phyloP scores from a whole-genome alignment of 2,329 filamentous ascomycete genomes.

The Thermoascus crustaceus region DNA sequence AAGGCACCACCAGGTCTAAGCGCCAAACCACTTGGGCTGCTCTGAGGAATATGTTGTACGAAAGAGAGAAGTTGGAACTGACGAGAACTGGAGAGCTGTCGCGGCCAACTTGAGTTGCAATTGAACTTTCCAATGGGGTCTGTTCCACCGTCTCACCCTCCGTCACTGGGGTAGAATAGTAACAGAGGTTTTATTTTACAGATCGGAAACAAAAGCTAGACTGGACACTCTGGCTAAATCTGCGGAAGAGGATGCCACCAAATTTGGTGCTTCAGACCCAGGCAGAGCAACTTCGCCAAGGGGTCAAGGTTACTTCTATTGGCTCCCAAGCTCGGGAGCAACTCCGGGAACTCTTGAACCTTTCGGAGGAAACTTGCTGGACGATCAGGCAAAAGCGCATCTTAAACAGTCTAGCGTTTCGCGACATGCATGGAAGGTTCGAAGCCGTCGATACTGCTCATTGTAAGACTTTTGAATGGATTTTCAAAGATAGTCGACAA shows the following conservation, averaged over 20 bases:
- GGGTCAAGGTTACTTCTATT: not conserved
- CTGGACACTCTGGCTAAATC: not conserved
- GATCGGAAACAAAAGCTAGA: not conserved
- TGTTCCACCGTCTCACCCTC: not conserved
- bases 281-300: not conserved
- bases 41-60: not conserved
- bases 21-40: not conserved
- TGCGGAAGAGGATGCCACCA: not conserved
- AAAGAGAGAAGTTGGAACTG: not conserved
- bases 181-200: not conserved
- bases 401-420: not conserved
- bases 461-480: not conserved
- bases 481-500: not conserved
- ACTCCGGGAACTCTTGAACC: not conserved
- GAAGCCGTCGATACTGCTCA: not conserved
- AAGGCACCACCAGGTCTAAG: not conserved
- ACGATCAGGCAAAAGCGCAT: not conserved
- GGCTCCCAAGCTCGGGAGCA: not conserved
- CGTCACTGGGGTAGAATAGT: too few relatives aligned
- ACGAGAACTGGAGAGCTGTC: not conserved
- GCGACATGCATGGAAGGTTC: not conserved
- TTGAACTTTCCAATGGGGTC: not conserved
- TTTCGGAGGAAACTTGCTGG: not conserved
- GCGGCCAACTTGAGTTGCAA: slow-evolving; percentile 1
- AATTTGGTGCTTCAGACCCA: not conserved